Evolutionary conservation across 495 filamentous ascomycete genomes (phyloP), one percentile per base, ranked within the genome.

Genomic region (Annulohypoxylon maeteangense): DNA sequence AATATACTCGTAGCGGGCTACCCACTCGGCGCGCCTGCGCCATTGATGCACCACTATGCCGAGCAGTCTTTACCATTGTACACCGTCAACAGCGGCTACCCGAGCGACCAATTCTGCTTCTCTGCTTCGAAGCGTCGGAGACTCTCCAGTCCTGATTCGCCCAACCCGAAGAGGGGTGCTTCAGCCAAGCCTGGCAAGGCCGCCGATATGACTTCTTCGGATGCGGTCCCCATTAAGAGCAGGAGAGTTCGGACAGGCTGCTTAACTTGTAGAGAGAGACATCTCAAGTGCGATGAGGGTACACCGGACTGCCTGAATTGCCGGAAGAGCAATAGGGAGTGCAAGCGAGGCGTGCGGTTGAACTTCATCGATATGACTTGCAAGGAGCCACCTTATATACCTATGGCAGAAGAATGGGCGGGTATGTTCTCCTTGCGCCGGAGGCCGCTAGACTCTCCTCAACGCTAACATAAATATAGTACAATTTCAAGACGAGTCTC

Each of bases 341-440:
- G 95, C 84, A 91, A 93, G 76, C 87, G 94, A 45, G 95, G 95
- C 11, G 82, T 98, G 20, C 87, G 93, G 38, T 85, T 99, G 42
- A 99, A 98, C 77, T 99, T 97, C 74, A 94, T 97, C 70, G 94
- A 98, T 74, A 92, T 89, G 7, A 88, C 90, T 60, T 89, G 89
- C 48, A 87, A 90, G 72, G 84, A 83, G 11, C 93, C 93, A 32
- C 92, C 92, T 0, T 81, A 87, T 42, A 75, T 90, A 48, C 84
- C 86, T 20, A 88, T 84, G 1, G 87, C 89, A 4, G 78, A 85
- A 2, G 90, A 92, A 12, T 92, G 91, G 86, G 86, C 86, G 74
- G 89, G 94, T 81, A 85, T 68, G 69, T 67, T 57, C 16, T 27
- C 16, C 36, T 42, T 36, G 6, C 6, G 12, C 14, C 12, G 27